Percentiles rank a stretch among this genome's conserved stretches.
These are phyloP conservation scores for Syzygium aromaticum DNA, from an alignment of 345 rosid genomes.

Conservation along the genomic window DNA sequence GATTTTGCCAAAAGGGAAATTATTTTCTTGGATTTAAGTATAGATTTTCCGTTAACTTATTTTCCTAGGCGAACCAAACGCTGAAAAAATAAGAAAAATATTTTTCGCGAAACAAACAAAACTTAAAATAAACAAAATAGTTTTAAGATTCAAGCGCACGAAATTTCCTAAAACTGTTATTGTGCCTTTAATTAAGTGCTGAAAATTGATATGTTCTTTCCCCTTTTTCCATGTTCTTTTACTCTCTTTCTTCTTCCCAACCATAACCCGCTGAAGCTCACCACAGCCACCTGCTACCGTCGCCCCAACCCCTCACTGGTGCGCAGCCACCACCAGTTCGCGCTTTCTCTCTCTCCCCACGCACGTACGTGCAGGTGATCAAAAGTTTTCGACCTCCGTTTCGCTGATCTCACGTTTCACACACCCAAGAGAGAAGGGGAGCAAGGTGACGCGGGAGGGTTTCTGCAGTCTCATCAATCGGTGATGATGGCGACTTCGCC, in stretches of 20 bases:
- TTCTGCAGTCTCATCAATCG: neutral
- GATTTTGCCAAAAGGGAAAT: too few relatives aligned
- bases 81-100: too few relatives aligned
- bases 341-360: neutral
- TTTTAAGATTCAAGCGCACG: neutral
- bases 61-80: too few relatives aligned
- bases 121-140: neutral
- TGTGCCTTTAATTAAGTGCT: neutral
- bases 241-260: neutral
- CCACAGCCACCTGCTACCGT: neutral
- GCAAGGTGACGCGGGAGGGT: neutral
- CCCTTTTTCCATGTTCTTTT: neutral
- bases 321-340: neutral
- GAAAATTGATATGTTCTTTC: neutral
- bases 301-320: neutral
- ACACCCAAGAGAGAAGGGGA: neutral
- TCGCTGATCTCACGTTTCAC: neutral
- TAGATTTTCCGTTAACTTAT: too few relatives aligned
- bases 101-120: too few relatives aligned
- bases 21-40: too few relatives aligned
- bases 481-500: neutral
- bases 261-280: neutral
- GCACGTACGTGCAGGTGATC: neutral
- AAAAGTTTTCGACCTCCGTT: neutral
- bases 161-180: neutral